Evolutionary conservation across 495 filamentous ascomycete genomes (phyloP), one percentile per base, ranked within the genome.

Genomic region (Neurospora sp.): DNA sequence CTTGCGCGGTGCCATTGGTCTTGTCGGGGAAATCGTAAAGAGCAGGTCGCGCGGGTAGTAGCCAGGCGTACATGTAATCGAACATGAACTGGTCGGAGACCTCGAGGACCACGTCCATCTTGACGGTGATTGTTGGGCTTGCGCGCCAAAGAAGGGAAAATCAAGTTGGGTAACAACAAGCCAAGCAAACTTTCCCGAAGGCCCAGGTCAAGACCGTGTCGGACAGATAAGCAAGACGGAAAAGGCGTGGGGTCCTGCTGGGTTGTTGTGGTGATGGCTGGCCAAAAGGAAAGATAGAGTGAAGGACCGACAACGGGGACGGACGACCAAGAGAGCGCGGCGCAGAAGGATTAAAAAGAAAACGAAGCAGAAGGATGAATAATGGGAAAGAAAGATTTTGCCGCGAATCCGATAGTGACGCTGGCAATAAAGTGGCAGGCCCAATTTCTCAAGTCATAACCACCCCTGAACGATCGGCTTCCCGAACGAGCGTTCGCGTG

Each of bases 91-190:
- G 94, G 82, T 98, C 96, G 82, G 87, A 88, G 76, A 94, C 70
- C 81, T 97, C 93, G 74, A 98, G 90, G 39, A 94, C 88, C 84
- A 97, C 88, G 88, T 98, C 95, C 95, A 98, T 98, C 74, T 82
- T 81, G 81, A 75, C 71, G 70, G 53, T 37, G 27, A 27, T 65
- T 35, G 27, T 18, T 65, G 53, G 53, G 53, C 53, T 65, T 65
- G 53, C 53, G 53, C 53, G 12, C 22, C 53, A 37, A 31, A 65
- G 27, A 65, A 65, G 53, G 22, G 11, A 31, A 0, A 61, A 61
- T 16, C 14, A 35, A 37, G 53, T 37, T 65, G 53, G 27, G 27
- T 65, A 65, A 65, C 53, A 61, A 31, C 53, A 65, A 31, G 53
- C 53, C 27, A 9, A 65, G 53, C 27, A 65, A 37, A 5, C 27